A percentile compares a stretch with the other conserved stretches of the same genome.
phyloP scores from a whole-genome alignment of 2,329 filamentous ascomycete species.

The Monosporascus cannonballus region DNA sequence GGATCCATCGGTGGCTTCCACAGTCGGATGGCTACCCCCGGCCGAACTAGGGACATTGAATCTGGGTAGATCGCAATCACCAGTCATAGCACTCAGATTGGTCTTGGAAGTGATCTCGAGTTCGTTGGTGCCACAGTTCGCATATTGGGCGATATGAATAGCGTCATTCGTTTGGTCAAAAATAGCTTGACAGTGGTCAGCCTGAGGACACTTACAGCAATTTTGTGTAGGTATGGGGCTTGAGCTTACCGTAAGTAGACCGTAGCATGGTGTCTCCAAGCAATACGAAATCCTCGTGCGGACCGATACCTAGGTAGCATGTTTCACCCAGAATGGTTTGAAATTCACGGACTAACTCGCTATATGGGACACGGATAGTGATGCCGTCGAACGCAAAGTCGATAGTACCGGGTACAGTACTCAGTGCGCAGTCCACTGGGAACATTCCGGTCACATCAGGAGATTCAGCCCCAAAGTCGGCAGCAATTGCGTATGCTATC shows the following conservation, averaged over 20 bases:
- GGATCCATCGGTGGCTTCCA: not conserved
- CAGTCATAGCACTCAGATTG: constrained; percentile 20
- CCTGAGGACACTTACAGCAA: not conserved
- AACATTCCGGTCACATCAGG: constrained; percentile 39
- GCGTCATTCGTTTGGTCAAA: constrained; percentile 45
- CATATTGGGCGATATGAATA: constrained; percentile 44
- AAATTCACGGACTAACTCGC: constrained; percentile 39
- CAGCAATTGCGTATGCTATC: constrained; percentile 44
- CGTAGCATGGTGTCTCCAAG: constrained; percentile 55
- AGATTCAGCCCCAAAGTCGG: constrained; percentile 39
- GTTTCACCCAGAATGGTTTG: constrained; percentile 18
- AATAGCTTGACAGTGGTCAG: constrained; percentile 29
- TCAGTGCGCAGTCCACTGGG: constrained; percentile 38
- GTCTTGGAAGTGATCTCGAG: constrained; percentile 29
- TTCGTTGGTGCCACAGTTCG: constrained; percentile 43
- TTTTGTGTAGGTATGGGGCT: not conserved
- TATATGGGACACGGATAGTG: constrained; percentile 43
- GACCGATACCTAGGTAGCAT: constrained; percentile 45
- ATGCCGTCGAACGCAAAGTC: constrained; percentile 44
- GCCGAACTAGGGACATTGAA: constrained; percentile 1
- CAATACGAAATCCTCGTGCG: constrained; percentile 41
- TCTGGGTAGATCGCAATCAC: constrained; percentile 18
- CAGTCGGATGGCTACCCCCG: not conserved
- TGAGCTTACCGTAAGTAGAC: constrained; percentile 42
- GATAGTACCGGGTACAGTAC: constrained; percentile 34